Conservation (phyloP, 495 filamentous ascomycete species). For the Neurospora sp. region DNA sequence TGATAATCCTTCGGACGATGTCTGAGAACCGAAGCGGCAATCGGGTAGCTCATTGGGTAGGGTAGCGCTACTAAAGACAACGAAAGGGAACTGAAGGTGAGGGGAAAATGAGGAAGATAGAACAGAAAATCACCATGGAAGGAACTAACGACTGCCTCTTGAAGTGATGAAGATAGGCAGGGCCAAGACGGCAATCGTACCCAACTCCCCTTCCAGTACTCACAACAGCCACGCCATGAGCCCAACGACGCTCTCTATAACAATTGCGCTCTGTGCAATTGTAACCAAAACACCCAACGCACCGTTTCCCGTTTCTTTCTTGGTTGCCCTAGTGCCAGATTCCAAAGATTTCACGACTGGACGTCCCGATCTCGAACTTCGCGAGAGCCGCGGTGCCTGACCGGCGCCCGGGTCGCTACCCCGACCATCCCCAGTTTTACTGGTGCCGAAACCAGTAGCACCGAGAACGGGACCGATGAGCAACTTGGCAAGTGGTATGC, state of each 20-base stretch:
- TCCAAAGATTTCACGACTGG: not conserved
- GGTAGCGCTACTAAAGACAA: no score
- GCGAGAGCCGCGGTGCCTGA: not conserved
- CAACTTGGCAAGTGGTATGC: not conserved
- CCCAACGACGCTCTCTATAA: not conserved
- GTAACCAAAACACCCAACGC: not conserved
- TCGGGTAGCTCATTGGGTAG: not conserved
- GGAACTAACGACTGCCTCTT: not conserved
- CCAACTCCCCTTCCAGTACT: not conserved
- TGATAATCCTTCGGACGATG: not conserved
- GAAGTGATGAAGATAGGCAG: not conserved
- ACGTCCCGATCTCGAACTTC: not conserved
- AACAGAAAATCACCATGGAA: not conserved
- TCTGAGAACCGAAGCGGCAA: not conserved
- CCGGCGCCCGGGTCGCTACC: rapidly evolving
- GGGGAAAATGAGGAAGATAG: not conserved
- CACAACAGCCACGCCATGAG: not conserved
- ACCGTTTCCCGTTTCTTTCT: not conserved
- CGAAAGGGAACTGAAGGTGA: no score
- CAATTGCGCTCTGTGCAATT: not conserved
- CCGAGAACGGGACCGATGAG: not conserved
- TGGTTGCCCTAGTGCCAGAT: not conserved
- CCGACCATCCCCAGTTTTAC: not conserved
- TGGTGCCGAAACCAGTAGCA: not conserved
- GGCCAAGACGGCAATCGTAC: not conserved